Base-by-base conservation (phyloP, 1,284 basidiomycete genomes). In the Coniophora puteana region DNA sequence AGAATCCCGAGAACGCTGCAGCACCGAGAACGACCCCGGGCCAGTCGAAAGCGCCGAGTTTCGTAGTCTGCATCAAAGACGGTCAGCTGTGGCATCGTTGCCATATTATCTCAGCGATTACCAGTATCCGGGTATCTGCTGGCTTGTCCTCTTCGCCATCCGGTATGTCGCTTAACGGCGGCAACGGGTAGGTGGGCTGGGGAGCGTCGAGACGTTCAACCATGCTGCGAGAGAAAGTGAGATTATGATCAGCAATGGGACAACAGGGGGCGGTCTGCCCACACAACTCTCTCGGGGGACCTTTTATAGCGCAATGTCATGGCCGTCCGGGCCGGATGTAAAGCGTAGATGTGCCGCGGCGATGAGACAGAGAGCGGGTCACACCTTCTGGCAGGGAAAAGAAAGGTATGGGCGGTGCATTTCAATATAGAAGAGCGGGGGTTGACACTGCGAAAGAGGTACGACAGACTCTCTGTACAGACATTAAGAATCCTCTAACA, bases 1-100 rank as follows among this genome's bases (percentile, higher is more conserved):
- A 94, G 35, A 79, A 69, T 21, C 73, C 71, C 1, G 84, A 88
- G 53, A 93, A 85, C 3, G 88, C 65, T 0, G 80, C 91, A 31
- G 79, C 79, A 10, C 85, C 84, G 8, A 86, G 72, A 2, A 83
- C 65, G 21, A 88, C 54, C 13, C 73, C 68, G 8, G 83, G 75
- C 5, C 81, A 45, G 11, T 51, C 46, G 23, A 63, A 42, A 1
- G 61, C 45, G 12, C 66, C 70, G 26, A 65, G 46, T 27, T 4
- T 13, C 17, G 52, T 48, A 34, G 44, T 51, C 52, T 58, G 47
- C 31, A 24, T 24, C 6, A 27, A 4, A 20, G 18, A 16, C 11
- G 13, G 21, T 58, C 39, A 60, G 41, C 16, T n/a, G n/a, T n/a
- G n/a, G n/a, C n/a, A n/a, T 4, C 13, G 13, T 4, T 16, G 11